phyloP scores from a whole-genome alignment of 305 asterid genomes.

The Solanum chacoense region DNA sequence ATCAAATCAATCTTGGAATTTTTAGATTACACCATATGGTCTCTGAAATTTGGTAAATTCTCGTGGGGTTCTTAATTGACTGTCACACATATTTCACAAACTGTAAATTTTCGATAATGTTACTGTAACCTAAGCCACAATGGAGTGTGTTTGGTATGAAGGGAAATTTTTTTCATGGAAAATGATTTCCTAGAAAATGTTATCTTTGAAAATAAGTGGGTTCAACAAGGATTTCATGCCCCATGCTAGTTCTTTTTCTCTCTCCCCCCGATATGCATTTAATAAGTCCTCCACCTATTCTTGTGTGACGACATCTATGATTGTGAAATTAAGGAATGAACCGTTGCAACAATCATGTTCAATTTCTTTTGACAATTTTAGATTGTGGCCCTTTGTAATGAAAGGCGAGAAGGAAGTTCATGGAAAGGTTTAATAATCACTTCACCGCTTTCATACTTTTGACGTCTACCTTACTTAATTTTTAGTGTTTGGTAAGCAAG shows the following conservation, averaged over 20 bases:
- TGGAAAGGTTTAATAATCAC: background rate
- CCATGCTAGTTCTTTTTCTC: background rate
- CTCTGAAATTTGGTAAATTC: background rate
- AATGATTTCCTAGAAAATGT: background rate
- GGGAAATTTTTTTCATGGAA: background rate
- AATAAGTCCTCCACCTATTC: background rate
- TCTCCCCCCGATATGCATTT: background rate
- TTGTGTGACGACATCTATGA: background rate
- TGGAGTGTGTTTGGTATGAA: background rate
- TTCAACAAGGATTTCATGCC: background rate
- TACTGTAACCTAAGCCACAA: background rate
- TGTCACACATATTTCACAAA: background rate
- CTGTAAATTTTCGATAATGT: background rate
- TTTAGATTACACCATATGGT: background rate
- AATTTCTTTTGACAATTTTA: background rate
- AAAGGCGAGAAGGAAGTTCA: background rate
- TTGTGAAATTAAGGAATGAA: background rate
- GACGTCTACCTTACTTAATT: background rate
- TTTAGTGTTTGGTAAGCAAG: background rate
- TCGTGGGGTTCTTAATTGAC: background rate
- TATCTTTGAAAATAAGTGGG: background rate
- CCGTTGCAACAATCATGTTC: background rate
- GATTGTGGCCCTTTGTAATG: background rate
- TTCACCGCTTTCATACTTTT: background rate
- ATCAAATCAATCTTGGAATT: background rate